Base-by-base conservation (phyloP, 1,284 basidiomycete genomes). In the Moniliophthora roreri region DNA sequence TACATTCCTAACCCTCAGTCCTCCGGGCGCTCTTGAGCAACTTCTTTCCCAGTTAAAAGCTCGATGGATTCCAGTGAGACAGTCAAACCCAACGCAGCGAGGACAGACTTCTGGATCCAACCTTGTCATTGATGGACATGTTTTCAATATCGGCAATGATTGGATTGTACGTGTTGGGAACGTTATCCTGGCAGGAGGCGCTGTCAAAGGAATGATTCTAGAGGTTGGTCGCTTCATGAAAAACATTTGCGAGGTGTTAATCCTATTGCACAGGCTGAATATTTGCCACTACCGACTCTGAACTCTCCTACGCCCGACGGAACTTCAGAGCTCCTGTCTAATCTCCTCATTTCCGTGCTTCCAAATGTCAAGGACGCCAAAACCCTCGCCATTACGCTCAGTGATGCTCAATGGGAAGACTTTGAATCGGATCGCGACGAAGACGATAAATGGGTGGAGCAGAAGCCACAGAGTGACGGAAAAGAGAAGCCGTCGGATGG, bases 151-250 rank as follows among this genome's bases (percentile, higher is more conserved):
- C 50, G 89, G 89, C 1, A 84, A 73, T 42, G 89, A 91, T 64
- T 91, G 89, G 86, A 69, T 89, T 15, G 84, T 91, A n/a, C 78
- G 89, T 21, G 81, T 83, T 36, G 89, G 89, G 8, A 89, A 89
- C 65, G 89, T 91, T 18, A 77, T 82, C 49, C 70, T 89, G 18
- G 78, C 85, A 20, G 87, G 88, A 16, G 87, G 88, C 32, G 80
- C 79, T 4, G 74, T 87, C 2, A 89, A 84, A 62, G 89, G 89
- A 16, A 89, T 91, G 85, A 72, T 91, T 32, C 70, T 91, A 16
- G 89, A 91, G 82, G 89, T 87, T 56, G 41, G 71, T 64, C 16
- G 34, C 16, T n/a, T 41, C 26, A 9, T 28, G n/a, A 3, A 50
- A 37, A 10, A 11, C 28, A 44, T 28, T 13, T 50, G 45, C n/a